Base-by-base conservation (phyloP, 2,329 filamentous ascomycete genomes). In the Colletotrichum australisinense region DNA sequence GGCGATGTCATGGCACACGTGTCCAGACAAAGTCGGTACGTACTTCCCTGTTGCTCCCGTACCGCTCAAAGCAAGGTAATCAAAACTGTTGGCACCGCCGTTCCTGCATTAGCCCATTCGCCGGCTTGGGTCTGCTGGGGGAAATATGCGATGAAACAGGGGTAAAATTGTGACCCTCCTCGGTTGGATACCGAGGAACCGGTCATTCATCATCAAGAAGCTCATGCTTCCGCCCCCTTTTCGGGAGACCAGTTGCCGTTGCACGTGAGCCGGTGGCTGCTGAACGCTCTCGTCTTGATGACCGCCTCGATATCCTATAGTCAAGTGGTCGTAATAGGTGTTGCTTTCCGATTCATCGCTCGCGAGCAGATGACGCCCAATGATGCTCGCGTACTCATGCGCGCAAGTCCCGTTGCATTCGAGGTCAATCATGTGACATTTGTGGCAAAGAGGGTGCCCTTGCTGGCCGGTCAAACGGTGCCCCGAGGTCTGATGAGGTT, bases 131-230 rank as follows among this genome's bases (percentile, higher is more conserved):
- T 67, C 63, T 64, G 58, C 72, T 74, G 72, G 72, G 57, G 53
- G 67, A 62, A 59, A 72, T 63, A 67, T 72, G 69, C 63, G 63
- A 74, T 74, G 72, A 74, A 74, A 74, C 72, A 74, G 72, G 72
- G 72, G 72, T 68, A 63, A 74, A 72, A 68, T 74, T 74, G 59
- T 72, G 63, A 67, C 72, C 63, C 69, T 74, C 70, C 63, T 74
- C 72, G 72, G 72, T 58, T 72, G 63, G 57, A 59, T 72, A 72
- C 72, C 72, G 72, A 72, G 58, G 58, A 72, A 55, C 68, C 72
- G 72, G 72, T 62, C 67, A 24, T 58, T 42, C 67, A 60, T 26
- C 35, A 64, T 30, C 11, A 49, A 67, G 70, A 65, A 70, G 67
- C 71, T 73, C 71, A 60, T 65, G 67, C 60, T 70, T 65, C 56